Conservation (phyloP, 208 protist genomes). For the Tritrichomonas musculus region DNA sequence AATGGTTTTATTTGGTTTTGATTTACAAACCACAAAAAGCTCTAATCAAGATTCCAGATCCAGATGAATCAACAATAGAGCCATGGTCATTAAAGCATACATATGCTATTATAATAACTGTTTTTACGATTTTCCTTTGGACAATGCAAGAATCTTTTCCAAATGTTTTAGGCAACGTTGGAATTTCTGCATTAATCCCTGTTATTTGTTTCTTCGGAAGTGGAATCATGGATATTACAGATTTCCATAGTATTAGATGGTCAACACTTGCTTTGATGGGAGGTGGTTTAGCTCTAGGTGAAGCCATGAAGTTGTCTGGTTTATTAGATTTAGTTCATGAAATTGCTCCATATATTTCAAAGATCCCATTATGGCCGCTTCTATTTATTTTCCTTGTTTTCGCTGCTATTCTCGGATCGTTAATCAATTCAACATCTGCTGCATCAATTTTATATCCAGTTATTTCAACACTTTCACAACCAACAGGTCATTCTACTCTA, state of each 20-base stretch:
- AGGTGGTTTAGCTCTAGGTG: constrained; percentile 1
- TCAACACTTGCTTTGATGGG: constrained; percentile 21
- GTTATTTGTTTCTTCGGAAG: not conserved
- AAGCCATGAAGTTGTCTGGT: not conserved
- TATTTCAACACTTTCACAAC: not conserved
- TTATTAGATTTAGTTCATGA: not conserved
- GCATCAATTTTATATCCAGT: constrained; percentile 3
- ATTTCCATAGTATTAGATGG: not conserved
- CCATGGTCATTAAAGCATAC: constrained; percentile 16
- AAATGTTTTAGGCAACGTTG: not conserved
- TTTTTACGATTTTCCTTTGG: not conserved
- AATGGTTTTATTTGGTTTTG: not conserved
- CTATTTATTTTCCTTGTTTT: not conserved
- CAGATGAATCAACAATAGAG: not conserved
- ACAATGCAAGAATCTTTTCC: constrained; percentile 6
- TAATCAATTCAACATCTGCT: constrained; percentile 12
- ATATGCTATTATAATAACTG: not conserved
- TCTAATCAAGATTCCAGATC: not conserved
- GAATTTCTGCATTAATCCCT: not conserved
- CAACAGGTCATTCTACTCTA: not conserved
- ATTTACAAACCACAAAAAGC: not conserved
- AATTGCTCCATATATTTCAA: not conserved
- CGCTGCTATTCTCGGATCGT: not conserved
- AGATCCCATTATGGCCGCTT: not conserved
- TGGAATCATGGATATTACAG: not conserved